These are phyloP conservation scores for Coemansia sp. DNA, from an alignment of 192 early-diverging fungal species.

Conservation along the genomic window DNA sequence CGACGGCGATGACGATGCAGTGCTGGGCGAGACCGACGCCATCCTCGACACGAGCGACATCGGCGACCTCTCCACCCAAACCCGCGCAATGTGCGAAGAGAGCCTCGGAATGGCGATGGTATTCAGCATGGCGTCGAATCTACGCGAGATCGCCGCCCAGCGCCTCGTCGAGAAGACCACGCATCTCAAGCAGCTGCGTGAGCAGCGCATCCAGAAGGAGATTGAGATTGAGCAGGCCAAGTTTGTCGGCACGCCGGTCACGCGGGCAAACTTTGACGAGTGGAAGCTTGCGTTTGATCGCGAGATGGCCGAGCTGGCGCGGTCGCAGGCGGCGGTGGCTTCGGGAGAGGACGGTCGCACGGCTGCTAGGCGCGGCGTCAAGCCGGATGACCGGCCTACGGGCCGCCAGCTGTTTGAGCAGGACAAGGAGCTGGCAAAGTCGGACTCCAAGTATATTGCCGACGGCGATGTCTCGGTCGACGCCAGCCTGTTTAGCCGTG, in stretches of 20 bases:
- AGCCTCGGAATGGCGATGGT: conserved; percentile 91
- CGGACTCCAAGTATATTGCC: conserved; percentile 75
- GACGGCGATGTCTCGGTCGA: conserved; percentile 89
- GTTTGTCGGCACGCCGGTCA: conserved; percentile 83
- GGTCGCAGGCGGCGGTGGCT: too few species aligned
- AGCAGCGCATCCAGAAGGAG: conserved; percentile 59
- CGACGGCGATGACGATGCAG: conserved; percentile 25
- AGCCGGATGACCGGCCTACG: conserved; percentile 53
- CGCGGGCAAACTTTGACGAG: conserved; percentile 66
- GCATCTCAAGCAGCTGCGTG: conserved; percentile 46
- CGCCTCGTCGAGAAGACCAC: conserved; percentile 58
- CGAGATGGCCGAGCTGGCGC: conserved; percentile 64
- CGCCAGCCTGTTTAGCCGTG: conserved; percentile 68
- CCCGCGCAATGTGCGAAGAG: conserved; percentile 54
- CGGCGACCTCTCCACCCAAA: conserved; percentile 28
- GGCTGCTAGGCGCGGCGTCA: conserved; percentile 5
- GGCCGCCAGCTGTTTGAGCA: conserved; percentile 92
- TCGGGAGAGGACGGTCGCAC: background rate
- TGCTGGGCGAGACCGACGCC: conserved; percentile 47
- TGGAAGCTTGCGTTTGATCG: conserved; percentile 81
- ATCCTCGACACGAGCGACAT: conserved; percentile 36
- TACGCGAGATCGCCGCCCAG: conserved; percentile 72
- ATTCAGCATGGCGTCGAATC: conserved; percentile 73
- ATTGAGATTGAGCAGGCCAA: conserved; percentile 70
- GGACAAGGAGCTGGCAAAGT: conserved; percentile 78